Conservation (phyloP, 2,329 filamentous ascomycete genomes). For the Claviceps spartinae region DNA sequence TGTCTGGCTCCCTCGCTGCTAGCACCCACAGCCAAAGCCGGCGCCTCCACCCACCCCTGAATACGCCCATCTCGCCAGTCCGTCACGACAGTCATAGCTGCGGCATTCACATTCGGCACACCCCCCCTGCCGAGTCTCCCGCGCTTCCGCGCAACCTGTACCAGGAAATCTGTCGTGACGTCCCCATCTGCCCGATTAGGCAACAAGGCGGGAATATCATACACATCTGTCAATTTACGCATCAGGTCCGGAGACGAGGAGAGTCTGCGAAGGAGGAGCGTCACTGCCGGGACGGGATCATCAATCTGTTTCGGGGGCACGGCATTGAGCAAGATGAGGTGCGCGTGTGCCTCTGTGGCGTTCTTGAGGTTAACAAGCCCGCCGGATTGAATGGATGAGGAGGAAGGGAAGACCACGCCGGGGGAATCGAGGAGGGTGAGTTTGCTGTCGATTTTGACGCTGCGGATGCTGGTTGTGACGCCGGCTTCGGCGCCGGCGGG, state of each 20-base stretch:
- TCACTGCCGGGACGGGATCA: constrained; percentile 79
- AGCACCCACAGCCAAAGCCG: constrained; percentile 44
- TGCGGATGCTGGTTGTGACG: constrained; percentile 75
- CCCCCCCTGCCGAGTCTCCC: constrained; percentile 80
- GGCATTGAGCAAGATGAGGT: constrained; percentile 78
- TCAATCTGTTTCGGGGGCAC: constrained; percentile 89
- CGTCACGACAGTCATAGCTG: constrained; percentile 86
- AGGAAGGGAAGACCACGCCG: constrained; percentile 82
- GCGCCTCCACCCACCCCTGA: constrained; percentile 78
- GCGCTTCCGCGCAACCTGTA: constrained; percentile 88
- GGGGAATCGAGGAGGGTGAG: constrained; percentile 88
- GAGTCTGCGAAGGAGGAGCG: constrained; percentile 69
- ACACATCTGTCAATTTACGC: constrained; percentile 67
- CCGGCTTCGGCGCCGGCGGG: constrained; percentile 85
- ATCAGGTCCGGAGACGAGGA: constrained; percentile 60
- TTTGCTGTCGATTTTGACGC: constrained; percentile 91
- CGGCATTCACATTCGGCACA: constrained; percentile 74
- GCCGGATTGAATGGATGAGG: constrained; percentile 25
- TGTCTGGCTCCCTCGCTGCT: constrained; percentile 14
- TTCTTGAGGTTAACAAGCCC: constrained; percentile 41
- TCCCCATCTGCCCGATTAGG: constrained; percentile 54
- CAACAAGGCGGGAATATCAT: constrained; percentile 71
- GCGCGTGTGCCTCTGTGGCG: constrained; percentile 61
- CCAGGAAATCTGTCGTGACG: constrained; percentile 75
- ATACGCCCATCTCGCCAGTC: constrained; percentile 95